phyloP scores from a whole-genome alignment of 2,329 filamentous ascomycete species.

The Cyclaneusma minus region DNA sequence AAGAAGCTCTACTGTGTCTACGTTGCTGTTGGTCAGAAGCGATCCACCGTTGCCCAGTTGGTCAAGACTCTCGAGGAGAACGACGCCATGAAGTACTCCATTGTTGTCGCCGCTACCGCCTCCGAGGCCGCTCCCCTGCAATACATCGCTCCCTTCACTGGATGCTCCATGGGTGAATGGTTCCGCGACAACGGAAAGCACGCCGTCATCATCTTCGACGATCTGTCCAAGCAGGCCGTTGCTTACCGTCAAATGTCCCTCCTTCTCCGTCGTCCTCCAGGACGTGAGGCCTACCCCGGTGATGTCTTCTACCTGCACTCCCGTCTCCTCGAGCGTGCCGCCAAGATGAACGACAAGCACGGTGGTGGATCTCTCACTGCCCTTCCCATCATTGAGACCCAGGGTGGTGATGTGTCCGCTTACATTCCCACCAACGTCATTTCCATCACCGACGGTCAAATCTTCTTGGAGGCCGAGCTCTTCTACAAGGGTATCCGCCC shows the following conservation, averaged over 20 bases:
- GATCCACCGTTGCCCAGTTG: slow-evolving; percentile 96
- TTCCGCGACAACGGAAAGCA: slow-evolving; percentile 83
- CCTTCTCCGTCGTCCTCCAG: slow-evolving; percentile 89
- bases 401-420: slow-evolving; percentile 99
- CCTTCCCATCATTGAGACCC: slow-evolving; percentile 95
- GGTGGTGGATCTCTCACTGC: slow-evolving; percentile 95
- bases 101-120: slow-evolving; percentile 88
- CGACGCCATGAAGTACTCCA: slow-evolving; percentile 96
- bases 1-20: slow-evolving; percentile 99
- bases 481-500: slow-evolving; percentile 99
- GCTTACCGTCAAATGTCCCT: slow-evolving; percentile 99
- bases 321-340: slow-evolving; percentile 95
- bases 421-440: slow-evolving; percentile 99
- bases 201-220: slow-evolving; percentile 81
- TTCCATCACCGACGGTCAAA: slow-evolving; percentile 98
- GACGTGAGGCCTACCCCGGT: slow-evolving; percentile 98
- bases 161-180: slow-evolving; percentile 35
- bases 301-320: slow-evolving; percentile 99
- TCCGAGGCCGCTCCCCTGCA: slow-evolving; percentile 93
- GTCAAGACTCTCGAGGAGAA: slow-evolving; percentile 99
- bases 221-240: slow-evolving; percentile 95
- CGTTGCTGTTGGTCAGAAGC: slow-evolving; percentile 98
- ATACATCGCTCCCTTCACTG: slow-evolving; percentile 89
- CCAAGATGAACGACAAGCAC: slow-evolving; percentile 95
- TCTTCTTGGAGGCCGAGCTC: slow-evolving; percentile 97